Evolutionary conservation across 352 stramenopile species (phyloP).

Genomic region (Pythium chondricola): DNA sequence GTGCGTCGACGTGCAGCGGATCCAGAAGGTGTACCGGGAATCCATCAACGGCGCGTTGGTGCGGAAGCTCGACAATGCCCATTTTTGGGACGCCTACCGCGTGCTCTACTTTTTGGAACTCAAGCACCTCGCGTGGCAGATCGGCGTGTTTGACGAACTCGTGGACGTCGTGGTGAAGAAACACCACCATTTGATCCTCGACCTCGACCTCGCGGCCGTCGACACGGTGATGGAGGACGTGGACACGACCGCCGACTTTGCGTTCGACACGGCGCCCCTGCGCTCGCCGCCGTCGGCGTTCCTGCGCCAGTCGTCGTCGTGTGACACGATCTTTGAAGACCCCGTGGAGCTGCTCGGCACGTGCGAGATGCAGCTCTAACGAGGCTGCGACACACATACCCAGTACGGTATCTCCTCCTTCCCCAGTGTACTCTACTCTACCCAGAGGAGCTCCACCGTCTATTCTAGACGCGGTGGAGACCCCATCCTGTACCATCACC

Average conservation of each 20-base stretch:
- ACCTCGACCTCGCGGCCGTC: slow-evolving; percentile 36
- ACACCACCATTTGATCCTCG: slow-evolving; percentile 22
- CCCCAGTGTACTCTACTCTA: too few relatives aligned
- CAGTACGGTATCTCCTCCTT: too few relatives aligned
- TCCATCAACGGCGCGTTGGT: slow-evolving; percentile 64
- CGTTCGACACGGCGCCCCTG: slow-evolving; percentile 9
- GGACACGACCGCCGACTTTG: slow-evolving; percentile 16
- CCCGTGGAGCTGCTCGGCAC: slow-evolving; percentile 32
- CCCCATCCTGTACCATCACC: too few relatives aligned
- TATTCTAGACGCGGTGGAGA: too few relatives aligned
- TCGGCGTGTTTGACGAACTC: slow-evolving; percentile 71
- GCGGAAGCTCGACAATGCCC: slow-evolving; percentile 78
- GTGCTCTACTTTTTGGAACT: slow-evolving; percentile 70
- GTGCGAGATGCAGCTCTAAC: slow-evolving; percentile 35
- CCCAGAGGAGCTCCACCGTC: too few relatives aligned
- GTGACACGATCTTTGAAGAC: slow-evolving; percentile 37
- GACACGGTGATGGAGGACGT: slow-evolving; percentile 44
- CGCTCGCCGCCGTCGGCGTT: slow-evolving; percentile 3
- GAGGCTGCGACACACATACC: background rate
- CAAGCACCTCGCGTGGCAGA: slow-evolving; percentile 76
- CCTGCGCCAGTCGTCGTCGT: slow-evolving; percentile 11
- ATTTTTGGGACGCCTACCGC: slow-evolving; percentile 76
- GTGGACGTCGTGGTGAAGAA: slow-evolving; percentile 60
- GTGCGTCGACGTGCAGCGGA: slow-evolving; percentile 93
- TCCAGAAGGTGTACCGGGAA: slow-evolving; percentile 93